Percentiles rank a stretch among this genome's conserved stretches.
Conservation (phyloP, 2,329 filamentous ascomycete species). For the Talaromyces pinophilus region DNA sequence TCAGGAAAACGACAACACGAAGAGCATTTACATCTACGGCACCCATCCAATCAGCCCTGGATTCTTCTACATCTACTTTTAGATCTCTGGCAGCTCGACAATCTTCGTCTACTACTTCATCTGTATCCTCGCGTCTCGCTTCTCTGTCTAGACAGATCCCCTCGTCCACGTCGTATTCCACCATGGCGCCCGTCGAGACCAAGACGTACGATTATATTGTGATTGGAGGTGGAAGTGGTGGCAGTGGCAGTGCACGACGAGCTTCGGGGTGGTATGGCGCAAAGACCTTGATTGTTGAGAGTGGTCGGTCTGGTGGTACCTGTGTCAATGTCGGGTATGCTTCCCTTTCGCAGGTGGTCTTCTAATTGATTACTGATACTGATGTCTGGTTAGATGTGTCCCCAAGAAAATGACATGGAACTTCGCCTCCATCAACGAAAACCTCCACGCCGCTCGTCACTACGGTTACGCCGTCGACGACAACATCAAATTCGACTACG, state of each 20-base stretch:
- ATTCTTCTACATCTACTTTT: constrained; percentile 11
- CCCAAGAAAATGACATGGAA: constrained; percentile 59
- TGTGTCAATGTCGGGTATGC: constrained; percentile 58
- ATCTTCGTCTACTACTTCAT: constrained; percentile 8
- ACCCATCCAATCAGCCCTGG: constrained; percentile 10
- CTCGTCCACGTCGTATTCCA: constrained; percentile 30
- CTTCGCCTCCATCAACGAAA: constrained; percentile 52
- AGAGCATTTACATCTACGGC: constrained; percentile 6
- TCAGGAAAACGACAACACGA: background rate
- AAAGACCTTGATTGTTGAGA: constrained; percentile 55
- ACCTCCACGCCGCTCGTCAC: constrained; percentile 47
- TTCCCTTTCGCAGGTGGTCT: background rate
- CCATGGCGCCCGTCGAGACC: constrained; percentile 50
- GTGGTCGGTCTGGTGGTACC: constrained; percentile 50
- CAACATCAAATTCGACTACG: constrained; percentile 47
- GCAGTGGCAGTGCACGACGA: constrained; percentile 52
- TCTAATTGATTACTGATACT: background rate
- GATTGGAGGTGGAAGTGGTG: constrained; percentile 57
- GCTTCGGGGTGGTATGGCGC: constrained; percentile 55
- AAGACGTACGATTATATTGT: constrained; percentile 58
- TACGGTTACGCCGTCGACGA: constrained; percentile 53
- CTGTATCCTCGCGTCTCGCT: constrained; percentile 37
- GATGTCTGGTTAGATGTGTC: constrained; percentile 44
- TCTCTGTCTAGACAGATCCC: constrained; percentile 47
- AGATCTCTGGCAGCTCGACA: background rate